Evolutionary conservation across 2,329 filamentous ascomycete genomes (phyloP).

Genomic region (Clarireedia homoeocarpa): DNA sequence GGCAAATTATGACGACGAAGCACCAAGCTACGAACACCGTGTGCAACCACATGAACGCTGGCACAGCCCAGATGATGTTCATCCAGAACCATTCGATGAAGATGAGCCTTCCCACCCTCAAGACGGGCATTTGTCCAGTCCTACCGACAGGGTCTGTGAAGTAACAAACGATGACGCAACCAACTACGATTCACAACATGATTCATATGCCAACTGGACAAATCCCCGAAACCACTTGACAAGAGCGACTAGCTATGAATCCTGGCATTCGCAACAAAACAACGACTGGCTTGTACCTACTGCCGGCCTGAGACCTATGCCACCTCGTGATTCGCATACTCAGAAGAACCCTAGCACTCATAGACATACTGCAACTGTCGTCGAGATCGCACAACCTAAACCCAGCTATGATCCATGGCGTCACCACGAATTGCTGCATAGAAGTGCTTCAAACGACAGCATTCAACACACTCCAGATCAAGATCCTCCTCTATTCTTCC

Average conservation of each 20-base stretch:
- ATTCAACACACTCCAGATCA: background rate
- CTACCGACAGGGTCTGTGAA: background rate
- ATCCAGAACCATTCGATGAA: too few relatives aligned
- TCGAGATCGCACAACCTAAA: background rate
- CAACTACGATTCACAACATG: background rate
- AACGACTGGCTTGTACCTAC: background rate
- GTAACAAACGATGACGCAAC: background rate
- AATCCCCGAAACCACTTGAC: background rate
- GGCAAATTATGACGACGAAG: background rate
- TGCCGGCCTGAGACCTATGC: background rate
- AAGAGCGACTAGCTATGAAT: background rate
- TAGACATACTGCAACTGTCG: background rate
- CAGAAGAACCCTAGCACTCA: background rate
- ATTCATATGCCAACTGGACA: background rate
- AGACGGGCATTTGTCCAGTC: background rate
- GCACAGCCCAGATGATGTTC: background rate
- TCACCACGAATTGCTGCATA: background rate
- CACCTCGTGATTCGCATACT: background rate
- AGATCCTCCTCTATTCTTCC: background rate
- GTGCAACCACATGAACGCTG: background rate
- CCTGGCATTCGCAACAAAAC: background rate
- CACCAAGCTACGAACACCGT: background rate
- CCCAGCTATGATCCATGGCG: background rate
- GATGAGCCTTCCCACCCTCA: background rate
- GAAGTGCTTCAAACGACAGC: background rate